A percentile compares a stretch with the other conserved stretches of the same genome.
phyloP scores from a whole-genome alignment of 441 rosid genomes.

The Cnidoscolus chayamansa region DNA sequence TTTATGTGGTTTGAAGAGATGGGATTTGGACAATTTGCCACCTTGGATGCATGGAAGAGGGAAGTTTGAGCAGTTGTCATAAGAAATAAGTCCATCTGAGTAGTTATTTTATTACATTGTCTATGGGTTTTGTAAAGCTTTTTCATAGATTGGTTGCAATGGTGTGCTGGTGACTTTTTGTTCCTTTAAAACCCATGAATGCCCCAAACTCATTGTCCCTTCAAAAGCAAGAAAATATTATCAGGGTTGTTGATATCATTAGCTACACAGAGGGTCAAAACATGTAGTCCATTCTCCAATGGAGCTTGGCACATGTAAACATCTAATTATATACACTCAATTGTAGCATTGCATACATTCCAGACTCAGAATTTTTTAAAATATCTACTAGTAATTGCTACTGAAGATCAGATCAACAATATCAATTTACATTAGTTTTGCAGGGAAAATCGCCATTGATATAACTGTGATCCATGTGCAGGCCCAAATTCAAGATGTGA shows the following conservation, averaged over 20 bases:
- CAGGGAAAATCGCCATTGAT: no score
- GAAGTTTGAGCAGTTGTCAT: conserved; percentile 2
- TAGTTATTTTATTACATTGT: background rate
- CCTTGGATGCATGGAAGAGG: conserved; percentile 10
- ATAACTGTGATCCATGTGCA: background rate
- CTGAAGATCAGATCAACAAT: background rate
- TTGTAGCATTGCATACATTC: background rate
- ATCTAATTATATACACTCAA: conserved; percentile 15
- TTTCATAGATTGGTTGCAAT: background rate
- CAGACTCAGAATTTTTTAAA: background rate
- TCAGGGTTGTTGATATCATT: conserved; percentile 22
- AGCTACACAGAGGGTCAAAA: conserved; percentile 17
- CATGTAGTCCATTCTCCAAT: conserved; percentile 8
- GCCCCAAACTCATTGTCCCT: conserved; percentile 18
- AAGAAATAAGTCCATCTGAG: background rate
- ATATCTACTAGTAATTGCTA: background rate
- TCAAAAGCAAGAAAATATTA: conserved; percentile 25
- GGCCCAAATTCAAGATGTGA: background rate
- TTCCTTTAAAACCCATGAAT: conserved; percentile 16
- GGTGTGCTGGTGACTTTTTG: background rate
- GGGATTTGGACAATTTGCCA: background rate
- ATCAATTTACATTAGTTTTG: background rate
- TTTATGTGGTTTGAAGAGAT: conserved; percentile 7
- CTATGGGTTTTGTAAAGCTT: background rate
- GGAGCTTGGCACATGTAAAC: conserved; percentile 17